Evolutionary conservation across 2,329 filamentous ascomycete genomes (phyloP), one percentile per base, ranked within the genome.

Genomic region (Hymenoscyphus repandus): DNA sequence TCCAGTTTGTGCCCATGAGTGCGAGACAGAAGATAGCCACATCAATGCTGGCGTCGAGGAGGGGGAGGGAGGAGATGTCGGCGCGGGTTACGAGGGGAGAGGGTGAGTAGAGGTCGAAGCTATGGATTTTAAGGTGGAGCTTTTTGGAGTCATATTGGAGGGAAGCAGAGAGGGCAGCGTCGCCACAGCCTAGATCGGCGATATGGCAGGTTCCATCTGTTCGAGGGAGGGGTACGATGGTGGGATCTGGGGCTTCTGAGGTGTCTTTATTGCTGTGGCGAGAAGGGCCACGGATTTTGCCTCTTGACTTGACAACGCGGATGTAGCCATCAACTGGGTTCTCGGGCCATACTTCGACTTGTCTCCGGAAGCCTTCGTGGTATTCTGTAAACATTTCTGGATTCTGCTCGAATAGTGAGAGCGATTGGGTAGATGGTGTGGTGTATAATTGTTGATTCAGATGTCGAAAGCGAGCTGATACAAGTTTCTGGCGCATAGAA

Each of bases 1-100:
- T 80, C 92, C 93, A 99, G 72, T 99, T 99, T 49, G 93, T 99
- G 65, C 93, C 93, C 93, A 99, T 99, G 52, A 99, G 80, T 45
- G 92, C 93, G 31, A 99, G 79, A 69, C 93, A 99, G 75, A 97
- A 97, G 60, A 99, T 85, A 44, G 88, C 88, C 5, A 99, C 78
- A 68, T 99, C 90, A 54, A 90, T 83, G 55, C 79, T 83, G 40
- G 82, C 85, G 59, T 91, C 83, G 5, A 74, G 74, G 0, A 96
- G 73, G 0, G 92, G 92, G 1, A 99, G 74, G 53, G 86, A 79
- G 30, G 90, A 86, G 47, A 97, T 93, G 70, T 99, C 93, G 12
- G 93, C 90, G 55, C 85, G 82, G 1, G 88, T 96, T 56, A 99
- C 87, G 17, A 90, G 79, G 15, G 82, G 75, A 51, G 81, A 82